Evolutionary conservation across 2,329 filamentous ascomycete species (phyloP), one percentile per base, ranked within the genome.

Genomic region (Ceratocystiopsis minuta): DNA sequence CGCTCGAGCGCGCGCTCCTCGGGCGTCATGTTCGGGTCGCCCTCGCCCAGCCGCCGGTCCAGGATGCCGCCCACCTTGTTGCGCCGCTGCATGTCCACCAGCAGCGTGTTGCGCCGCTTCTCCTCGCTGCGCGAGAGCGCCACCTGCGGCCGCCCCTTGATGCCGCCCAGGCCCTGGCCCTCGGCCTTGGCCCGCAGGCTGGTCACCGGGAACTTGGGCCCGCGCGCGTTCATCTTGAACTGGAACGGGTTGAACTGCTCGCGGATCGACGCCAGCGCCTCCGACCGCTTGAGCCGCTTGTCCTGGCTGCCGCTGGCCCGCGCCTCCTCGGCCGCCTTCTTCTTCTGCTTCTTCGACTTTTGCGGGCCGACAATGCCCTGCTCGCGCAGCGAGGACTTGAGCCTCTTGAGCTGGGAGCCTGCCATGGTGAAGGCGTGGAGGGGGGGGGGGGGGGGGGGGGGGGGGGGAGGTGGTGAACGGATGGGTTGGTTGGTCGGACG

Each of bases 231-330:
- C 45, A 81, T 75, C 60, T 92, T 92, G 57, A 94, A 74, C 56
- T 98, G 90, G 60, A 98, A 98, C 0, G 90, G 90, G 58, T 98
- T 98, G 72, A 96, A 96, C 51, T 87, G 80, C 54, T 96, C 87
- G 55, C 90, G 80, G 57, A 98, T 95, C 44, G 74, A 75, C 52
- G 82, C 77, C 48, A 98, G 68, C 15, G 86, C 83, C 43, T 76
- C 78, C 54, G 80, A 74, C 55, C 80, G 75, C 57, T 85, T 75
- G 20, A 84, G 70, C 46, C 83, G 78, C 60, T 85, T 82, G 53
- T 88, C 78, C 51, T 62, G 64, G 48, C 71, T 74, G 40, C 44
- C 34, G n/a, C 42, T 38, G 48, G 68, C 70, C 43, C 72, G 75
- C 40, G 70, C 72, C 59, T 75, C 75, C 58, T 78, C 76, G 42